A percentile compares a stretch with the other conserved stretches of the same genome.
Conservation (phyloP, 2,329 filamentous ascomycete genomes). For the Fusarium falciforme region DNA sequence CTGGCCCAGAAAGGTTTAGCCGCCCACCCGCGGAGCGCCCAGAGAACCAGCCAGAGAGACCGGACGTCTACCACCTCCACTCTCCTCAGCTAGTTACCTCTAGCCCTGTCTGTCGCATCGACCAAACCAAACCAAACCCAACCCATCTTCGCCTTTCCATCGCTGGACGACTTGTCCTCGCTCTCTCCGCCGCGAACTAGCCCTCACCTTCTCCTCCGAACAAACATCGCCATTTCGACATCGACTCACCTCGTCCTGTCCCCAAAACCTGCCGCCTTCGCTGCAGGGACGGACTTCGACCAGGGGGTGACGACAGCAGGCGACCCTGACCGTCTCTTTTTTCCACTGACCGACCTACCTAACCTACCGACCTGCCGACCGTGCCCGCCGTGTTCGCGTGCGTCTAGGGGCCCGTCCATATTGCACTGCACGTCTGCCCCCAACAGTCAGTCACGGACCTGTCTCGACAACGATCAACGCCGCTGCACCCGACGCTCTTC, state of each 20-base stretch:
- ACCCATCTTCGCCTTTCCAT: conserved; percentile 24
- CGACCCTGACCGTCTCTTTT: conserved; percentile 42
- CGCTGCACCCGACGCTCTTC: conserved; percentile 24
- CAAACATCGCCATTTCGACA: conserved; percentile 26
- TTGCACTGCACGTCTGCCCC: conserved; percentile 40
- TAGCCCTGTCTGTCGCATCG: conserved; percentile 32
- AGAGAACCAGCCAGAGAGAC: conserved; percentile 12
- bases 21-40: conserved; percentile 1
- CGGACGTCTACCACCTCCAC: conserved; percentile 29
- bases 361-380: conserved; percentile 27
- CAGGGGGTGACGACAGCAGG: conserved; percentile 32
- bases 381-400: conserved; percentile 43
- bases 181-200: conserved; percentile 20
- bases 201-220: conserved; percentile 21
- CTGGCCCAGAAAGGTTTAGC: background rate
- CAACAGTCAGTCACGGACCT: conserved; percentile 39
- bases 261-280: conserved; percentile 11
- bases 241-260: conserved; percentile 9
- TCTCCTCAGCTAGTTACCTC: conserved; percentile 33
- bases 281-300: conserved; percentile 30
- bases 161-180: conserved; percentile 16
- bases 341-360: conserved; percentile 36
- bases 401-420: conserved; percentile 41
- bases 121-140: conserved; percentile 4
- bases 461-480: conserved; percentile 32